These are phyloP conservation scores for Leccinum fibrillosum DNA, from an alignment of 768 basidiomycete species.

Conservation along the genomic window DNA sequence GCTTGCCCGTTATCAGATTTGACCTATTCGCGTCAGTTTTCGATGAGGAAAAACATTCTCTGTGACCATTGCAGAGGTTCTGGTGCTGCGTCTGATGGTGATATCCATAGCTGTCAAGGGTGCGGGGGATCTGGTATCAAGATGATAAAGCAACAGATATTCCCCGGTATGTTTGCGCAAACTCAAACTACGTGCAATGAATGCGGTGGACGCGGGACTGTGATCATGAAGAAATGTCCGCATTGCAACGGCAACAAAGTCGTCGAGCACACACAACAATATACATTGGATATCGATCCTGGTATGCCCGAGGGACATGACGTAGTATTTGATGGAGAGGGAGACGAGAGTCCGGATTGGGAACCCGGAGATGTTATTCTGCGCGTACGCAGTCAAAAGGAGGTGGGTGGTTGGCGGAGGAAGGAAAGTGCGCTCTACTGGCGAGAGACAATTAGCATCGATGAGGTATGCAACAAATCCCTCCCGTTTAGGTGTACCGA, in stretches of 20 bases:
- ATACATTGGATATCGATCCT: conserved; percentile 80
- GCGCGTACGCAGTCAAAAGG: conserved; percentile 73
- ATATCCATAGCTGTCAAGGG: conserved; percentile 81
- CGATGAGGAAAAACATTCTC: conserved; percentile 85
- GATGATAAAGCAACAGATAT: conserved; percentile 84
- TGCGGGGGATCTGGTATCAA: conserved; percentile 87
- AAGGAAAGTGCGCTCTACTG: conserved; percentile 92
- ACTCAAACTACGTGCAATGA: conserved; percentile 79
- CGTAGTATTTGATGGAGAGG: conserved; percentile 92
- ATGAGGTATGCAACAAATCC: conserved; percentile 54
- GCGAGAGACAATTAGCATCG: conserved; percentile 85
- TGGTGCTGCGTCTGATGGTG: conserved; percentile 85
- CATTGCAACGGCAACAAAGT: conserved; percentile 83
- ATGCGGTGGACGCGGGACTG: conserved; percentile 80
- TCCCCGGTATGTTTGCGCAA: conserved; percentile 95
- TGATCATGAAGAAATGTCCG: conserved; percentile 75
- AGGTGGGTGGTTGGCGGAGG: conserved; percentile 78
- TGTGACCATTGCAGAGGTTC: conserved; percentile 97
- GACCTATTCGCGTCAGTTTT: conserved; percentile 58
- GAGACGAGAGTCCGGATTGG: conserved; percentile 95
- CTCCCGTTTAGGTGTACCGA: neutral
- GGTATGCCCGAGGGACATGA: conserved; percentile 95
- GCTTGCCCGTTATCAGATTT: neutral
- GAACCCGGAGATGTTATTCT: conserved; percentile 92
- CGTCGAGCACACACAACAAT: conserved; percentile 72